A percentile compares a stretch with the other conserved stretches of the same genome.
Evolutionary conservation across 306 rosid genomes (phyloP).

Genomic region (Lathyrus sativus): DNA sequence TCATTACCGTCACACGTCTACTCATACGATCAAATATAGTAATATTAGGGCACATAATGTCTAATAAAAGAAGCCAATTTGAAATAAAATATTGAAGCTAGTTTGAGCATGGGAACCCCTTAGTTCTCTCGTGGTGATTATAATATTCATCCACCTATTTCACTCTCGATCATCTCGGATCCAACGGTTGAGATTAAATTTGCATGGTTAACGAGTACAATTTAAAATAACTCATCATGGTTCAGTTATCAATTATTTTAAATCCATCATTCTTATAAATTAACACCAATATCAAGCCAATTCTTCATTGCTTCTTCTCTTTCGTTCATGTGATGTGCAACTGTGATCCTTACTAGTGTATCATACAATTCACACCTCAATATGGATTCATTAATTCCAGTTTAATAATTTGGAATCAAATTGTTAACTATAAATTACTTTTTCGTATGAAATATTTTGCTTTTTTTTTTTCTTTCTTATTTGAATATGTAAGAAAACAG

Average conservation of each 20-base stretch:
- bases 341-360: conserved; percentile 43
- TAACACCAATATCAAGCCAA: neutral
- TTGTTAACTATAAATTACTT: neutral
- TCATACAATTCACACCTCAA: conserved; percentile 15
- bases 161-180: no score
- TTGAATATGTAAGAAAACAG: neutral
- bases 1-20: no score
- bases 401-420: neutral
- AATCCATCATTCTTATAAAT: neutral
- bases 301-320: conserved; percentile 6
- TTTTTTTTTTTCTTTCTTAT: neutral
- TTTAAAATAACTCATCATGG: neutral
- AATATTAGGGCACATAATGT: no score
- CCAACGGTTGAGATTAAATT: neutral
- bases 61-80: no score
- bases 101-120: no score
- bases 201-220: neutral
- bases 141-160: no score
- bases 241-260: neutral
- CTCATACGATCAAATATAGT: no score
- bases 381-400: neutral
- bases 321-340: conserved; percentile 40
- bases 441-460: neutral
- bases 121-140: no score
- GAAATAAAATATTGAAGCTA: no score